These are phyloP conservation scores for Trichoderma simmonsii DNA, from an alignment of 2,329 filamentous ascomycete species.

Conservation along the genomic window DNA sequence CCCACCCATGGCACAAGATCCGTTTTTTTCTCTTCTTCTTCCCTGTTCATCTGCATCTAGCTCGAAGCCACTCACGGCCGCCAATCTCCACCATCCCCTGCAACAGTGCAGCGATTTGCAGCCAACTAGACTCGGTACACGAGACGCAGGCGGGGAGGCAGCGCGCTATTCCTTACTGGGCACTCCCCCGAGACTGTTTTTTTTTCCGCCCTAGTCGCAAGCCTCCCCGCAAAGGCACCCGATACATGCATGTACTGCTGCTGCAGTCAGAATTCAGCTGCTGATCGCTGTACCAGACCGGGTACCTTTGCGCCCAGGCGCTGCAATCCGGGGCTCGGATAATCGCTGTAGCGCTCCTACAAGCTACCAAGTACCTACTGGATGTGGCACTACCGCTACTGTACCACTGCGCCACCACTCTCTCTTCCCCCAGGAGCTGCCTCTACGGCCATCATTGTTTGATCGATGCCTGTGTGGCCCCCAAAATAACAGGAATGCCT, in stretches of 20 bases:
- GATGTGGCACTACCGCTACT: not conserved
- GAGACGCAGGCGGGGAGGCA: conserved; percentile 9
- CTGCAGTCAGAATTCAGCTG: not conserved
- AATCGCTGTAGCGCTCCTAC: not conserved
- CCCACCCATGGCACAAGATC: not conserved
- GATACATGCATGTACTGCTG: not conserved
- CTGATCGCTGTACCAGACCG: not conserved
- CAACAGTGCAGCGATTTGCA: conserved; percentile 16
- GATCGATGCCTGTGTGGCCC: not conserved
- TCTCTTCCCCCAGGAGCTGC: not conserved
- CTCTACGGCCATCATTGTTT: not conserved
- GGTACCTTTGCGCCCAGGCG: not conserved
- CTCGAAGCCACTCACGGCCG: conserved; percentile 3
- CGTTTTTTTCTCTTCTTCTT: not conserved
- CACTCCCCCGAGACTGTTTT: conserved; percentile 10
- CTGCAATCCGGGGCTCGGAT: conserved; percentile 5
- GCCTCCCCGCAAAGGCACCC: conserved; percentile 14
- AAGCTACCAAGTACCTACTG: not conserved
- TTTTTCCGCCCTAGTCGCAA: not conserved
- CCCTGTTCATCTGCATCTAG: conserved; percentile 7
- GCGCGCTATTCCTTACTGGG: not conserved
- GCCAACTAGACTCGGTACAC: conserved; percentile 6
- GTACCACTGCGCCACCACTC: not conserved
- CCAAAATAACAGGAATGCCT: not conserved
- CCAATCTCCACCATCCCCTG: conserved; percentile 12